These are phyloP conservation scores for Aschersonia sp. DNA, from an alignment of 2,329 filamentous ascomycete genomes.

Conservation along the genomic window DNA sequence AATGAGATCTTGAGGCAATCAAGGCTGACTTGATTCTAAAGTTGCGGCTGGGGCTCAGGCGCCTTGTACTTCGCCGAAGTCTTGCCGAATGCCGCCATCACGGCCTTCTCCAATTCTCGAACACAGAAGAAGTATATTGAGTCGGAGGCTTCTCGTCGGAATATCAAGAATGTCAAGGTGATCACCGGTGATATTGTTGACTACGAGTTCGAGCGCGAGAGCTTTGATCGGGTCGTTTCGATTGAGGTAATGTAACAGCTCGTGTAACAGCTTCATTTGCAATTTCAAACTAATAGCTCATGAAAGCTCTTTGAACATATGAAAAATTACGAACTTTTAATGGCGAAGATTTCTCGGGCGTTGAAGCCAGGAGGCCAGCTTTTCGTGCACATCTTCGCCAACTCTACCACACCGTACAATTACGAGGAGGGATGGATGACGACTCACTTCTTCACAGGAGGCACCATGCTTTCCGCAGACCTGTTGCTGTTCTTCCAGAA, in stretches of 20 bases:
- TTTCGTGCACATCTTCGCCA: conserved; percentile 55
- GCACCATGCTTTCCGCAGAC: conserved; percentile 57
- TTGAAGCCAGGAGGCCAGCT: conserved; percentile 50
- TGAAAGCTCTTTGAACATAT: conserved; percentile 57
- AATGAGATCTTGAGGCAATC: neutral
- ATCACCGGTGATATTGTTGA: conserved; percentile 54
- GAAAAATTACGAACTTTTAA: conserved; percentile 58
- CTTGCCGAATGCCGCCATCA: conserved; percentile 46
- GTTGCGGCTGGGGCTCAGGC: conserved; percentile 56
- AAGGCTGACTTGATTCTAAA: conserved; percentile 11
- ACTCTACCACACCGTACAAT: conserved; percentile 52
- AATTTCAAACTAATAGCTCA: neutral
- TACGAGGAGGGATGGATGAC: conserved; percentile 65
- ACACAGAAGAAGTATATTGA: conserved; percentile 58
- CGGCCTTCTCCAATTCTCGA: conserved; percentile 54
- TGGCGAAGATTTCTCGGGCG: conserved; percentile 45
- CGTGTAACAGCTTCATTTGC: neutral
- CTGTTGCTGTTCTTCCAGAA: conserved; percentile 52
- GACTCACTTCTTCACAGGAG: conserved; percentile 58
- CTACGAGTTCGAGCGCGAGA: conserved; percentile 43
- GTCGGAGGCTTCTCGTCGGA: conserved; percentile 36
- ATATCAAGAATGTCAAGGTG: conserved; percentile 44
- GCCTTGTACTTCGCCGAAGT: conserved; percentile 51
- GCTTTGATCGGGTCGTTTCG: conserved; percentile 51
- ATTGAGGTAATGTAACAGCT: conserved; percentile 31